These are phyloP conservation scores for Dactylellina haptotyla DNA, from an alignment of 2,329 filamentous ascomycete genomes.

Conservation along the genomic window DNA sequence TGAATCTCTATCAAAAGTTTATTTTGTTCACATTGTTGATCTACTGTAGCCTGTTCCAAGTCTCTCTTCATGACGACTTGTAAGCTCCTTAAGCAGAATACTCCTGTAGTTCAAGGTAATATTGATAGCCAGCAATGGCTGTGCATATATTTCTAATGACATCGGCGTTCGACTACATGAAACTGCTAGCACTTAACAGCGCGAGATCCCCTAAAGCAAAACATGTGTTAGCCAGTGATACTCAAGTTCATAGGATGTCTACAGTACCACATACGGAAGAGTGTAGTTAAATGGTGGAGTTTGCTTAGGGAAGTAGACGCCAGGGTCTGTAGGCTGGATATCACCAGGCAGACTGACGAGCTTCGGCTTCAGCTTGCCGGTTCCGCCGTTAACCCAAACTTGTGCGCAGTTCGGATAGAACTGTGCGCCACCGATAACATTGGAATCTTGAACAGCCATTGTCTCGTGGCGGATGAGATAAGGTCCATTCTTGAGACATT, in stretches of 20 bases:
- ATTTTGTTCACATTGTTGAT: too few species aligned
- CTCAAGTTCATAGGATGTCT: not conserved
- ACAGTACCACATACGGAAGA: conserved; percentile 13
- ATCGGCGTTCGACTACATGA: too few species aligned
- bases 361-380: conserved; percentile 31
- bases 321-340: conserved; percentile 34
- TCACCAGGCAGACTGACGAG: conserved; percentile 34
- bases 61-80: too few species aligned
- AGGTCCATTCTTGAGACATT: conserved; percentile 49
- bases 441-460: conserved; percentile 51
- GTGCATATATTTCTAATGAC: too few species aligned
- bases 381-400: conserved; percentile 32
- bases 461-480: conserved; percentile 55
- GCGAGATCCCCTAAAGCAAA: conserved; percentile 1
- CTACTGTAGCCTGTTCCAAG: too few species aligned
- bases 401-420: conserved; percentile 52
- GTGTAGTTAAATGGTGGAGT: conserved; percentile 26
- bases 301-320: conserved; percentile 17
- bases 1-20: too few species aligned
- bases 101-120: too few species aligned
- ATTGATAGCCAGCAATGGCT: not conserved
- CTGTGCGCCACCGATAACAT: conserved; percentile 45
- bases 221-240: not conserved
- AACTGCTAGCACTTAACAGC: not conserved
- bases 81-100: too few species aligned